Evolutionary conservation across 345 rosid genomes (phyloP), one percentile per base, ranked within the genome.

Genomic region (Citrus hindsii): DNA sequence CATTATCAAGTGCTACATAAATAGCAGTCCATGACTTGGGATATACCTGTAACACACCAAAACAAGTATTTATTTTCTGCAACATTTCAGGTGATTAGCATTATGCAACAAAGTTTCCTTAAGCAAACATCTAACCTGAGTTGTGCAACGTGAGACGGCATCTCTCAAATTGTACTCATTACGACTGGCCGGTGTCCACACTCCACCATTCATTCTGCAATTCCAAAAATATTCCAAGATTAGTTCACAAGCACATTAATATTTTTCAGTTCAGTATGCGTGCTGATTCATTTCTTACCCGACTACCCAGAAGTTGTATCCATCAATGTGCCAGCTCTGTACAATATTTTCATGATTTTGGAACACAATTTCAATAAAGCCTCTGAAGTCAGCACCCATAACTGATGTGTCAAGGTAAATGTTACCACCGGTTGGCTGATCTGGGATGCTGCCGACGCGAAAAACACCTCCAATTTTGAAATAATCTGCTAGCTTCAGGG

Each of bases 1-100:
- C 97, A 67, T 94, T 96, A 82, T 94, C 98, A 18, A 96, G 87
- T 35, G 93, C 84, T 14, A 96, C 81, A 78, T 96, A 96, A 7
- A 96, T 83, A 1, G 98, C 98, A 10, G 97, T 92, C 98, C 99
- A 96, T 25, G 98, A 89, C 32, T 77, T 89, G 30, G 99, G 98
- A 81, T 94, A 96, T 0, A 96, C 98, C 99, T 95, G 91, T 80
- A 80, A 51, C 35, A 58, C 24, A 46, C 46, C 30, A 74, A 46
- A 8, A 40, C 9, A 13, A 2, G 8, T 62, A 71, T 48, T 53
- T 53, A 48, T n/a, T 71, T 70, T 5, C n/a, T 46, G 59, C 59
- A 1, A 40, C 37, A 35, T 74, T 74, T 46, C 13, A 60, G 21
- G 28, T 6, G 37, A 19, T 32, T 25, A 24, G 24, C 75, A 53